Base-by-base conservation (phyloP, 805 yeast genomes). In the Metschnikowia continentalis region DNA sequence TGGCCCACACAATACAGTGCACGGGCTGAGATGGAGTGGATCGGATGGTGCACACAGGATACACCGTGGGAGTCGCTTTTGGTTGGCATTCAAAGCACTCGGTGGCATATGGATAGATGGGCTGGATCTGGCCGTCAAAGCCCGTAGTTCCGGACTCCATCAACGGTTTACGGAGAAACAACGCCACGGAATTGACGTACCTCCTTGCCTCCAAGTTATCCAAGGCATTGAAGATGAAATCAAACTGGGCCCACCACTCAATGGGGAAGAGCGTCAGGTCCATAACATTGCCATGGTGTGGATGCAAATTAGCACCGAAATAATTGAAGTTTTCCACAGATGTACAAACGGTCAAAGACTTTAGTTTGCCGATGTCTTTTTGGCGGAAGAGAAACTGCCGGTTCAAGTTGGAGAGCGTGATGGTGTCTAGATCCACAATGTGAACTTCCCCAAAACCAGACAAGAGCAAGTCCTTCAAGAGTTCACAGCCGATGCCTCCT, bases 1-100 rank as follows among this genome's bases (percentile, higher is more conserved):
- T 94, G 7, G 97, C 96, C 99, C 99, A 94, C 1, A 95, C 96
- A 23, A 94, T 85, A 66, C 97, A 90, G 64, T 94, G 99, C 5
- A 94, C 85, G 0, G 97, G 97, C 63, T 88, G 90, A 0, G 96
- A 88, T 0, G 99, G 99, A 0, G 99, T 94, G 5, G 97, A 89
- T 56, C 99, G 77, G 52, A 94, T 94, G 0, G 99, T 94, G 66
- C 99, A 94, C 1, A 94, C 97, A 0, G 99, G 97, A 66, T 83
- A 94, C 0, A 94, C 79, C 62, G 88, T 90, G 5, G 97, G 96
- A 0, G 95, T 84, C 35, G 83, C 94, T 61, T 92, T 90, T 5
- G 86, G 81, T 23, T 83, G 81, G 68, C 99, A 94, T 54, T 90
- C 97, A 68, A 90, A 95, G 68, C 99, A 94, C 70, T 94, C 99